A percentile compares a stretch with the other conserved stretches of the same genome.
Conservation (phyloP, 306 rosid genomes). For the Cucumis sativus region Cucumber_9930_V3 NC_026660.2:3438001-3438500, state of each 20-base stretch:
- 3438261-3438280: background rate
- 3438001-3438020: background rate
- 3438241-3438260: background rate
- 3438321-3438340: background rate
- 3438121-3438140: background rate
- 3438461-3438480: too few relatives aligned
- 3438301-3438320: conserved; percentile 10
- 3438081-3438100: background rate
- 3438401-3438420: background rate
- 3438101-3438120: background rate
- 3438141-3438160: background rate
- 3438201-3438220: background rate
- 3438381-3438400: background rate
- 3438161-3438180: background rate
- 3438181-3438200: background rate
- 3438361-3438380: background rate
- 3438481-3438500: background rate
- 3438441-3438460: background rate
- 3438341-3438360: background rate
- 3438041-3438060: background rate
- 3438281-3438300: background rate
- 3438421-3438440: background rate
- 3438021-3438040: background rate
- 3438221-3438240: background rate
- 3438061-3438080: background rate